Base-by-base conservation (phyloP, 306 rosid species). In the Cucumis melo region DNA sequence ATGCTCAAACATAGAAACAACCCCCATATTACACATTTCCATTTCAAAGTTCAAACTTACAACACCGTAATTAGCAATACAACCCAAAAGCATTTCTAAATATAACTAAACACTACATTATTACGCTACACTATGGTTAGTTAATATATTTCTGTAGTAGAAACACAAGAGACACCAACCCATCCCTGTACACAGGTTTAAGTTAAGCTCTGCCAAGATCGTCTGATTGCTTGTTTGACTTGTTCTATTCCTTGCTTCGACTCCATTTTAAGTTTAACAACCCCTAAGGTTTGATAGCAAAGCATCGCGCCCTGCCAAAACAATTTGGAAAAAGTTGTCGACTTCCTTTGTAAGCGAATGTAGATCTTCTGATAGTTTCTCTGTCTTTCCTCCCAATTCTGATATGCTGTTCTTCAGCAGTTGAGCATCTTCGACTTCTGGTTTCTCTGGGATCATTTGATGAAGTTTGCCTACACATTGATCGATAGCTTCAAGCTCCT, bases 291-390 rank as follows among this genome's bases (percentile, higher is more conserved):
- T 83, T 1, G 84, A 83, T 5, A 93, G 85, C 84, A 91, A 80
- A 2, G 91, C 79, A 21, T 93, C 95, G 0, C 98, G 97, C 9
- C 98, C 89, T 1, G 46, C 58, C 82, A 93, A 36, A 59, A 93
- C 85, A 50, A 83, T 82, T 10, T 85, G 81, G 79, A 93, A 93
- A 77, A 91, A 91, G 3, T 84, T 78, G 79, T 93, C 91, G 12
- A 93, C 96, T 80, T 82, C 91, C 85, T 89, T 85, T 1, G 95
- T 83, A 38, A 91, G 89, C 81, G 83, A 83, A 84, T 93, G 93
- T 7, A 91, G 80, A 66, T 91, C 97, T 72, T 81, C 83, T 0
- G 90, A 89, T 44, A 93, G 89, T 65, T 82, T 83, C 79, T 83
- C 88, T 3, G 87, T 78, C 5, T 80, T 81, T 0, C 58, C 55